These are phyloP conservation scores for Hyphopichia fennica DNA, from an alignment of 1,139 yeast species.

Conservation along the genomic window DNA sequence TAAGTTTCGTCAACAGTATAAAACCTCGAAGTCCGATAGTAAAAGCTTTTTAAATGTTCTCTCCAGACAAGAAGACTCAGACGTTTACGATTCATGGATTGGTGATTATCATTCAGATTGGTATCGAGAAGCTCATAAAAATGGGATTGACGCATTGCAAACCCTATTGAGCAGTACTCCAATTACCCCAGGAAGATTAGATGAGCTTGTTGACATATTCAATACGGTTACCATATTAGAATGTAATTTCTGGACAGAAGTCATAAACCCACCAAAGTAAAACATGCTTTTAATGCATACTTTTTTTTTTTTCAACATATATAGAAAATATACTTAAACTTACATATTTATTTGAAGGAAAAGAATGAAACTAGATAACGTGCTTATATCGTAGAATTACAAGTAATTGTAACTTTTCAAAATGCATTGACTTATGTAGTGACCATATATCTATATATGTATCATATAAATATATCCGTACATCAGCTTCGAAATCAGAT, in stretches of 20 bases:
- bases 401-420: too few relatives aligned
- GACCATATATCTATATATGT: neutral
- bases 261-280: constrained; percentile 12
- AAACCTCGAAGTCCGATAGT: constrained; percentile 8
- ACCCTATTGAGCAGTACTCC: constrained; percentile 27
- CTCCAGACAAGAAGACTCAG: constrained; percentile 13
- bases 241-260: constrained; percentile 63
- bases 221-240: constrained; percentile 60
- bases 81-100: constrained; percentile 59
- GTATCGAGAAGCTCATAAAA: constrained; percentile 51
- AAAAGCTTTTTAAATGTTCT: neutral
- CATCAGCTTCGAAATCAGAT: too few relatives aligned
- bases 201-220: constrained; percentile 57
- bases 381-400: too few relatives aligned
- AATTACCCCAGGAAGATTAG: constrained; percentile 39
- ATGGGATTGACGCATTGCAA: constrained; percentile 52
- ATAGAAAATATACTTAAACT: too few relatives aligned
- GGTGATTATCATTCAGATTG: constrained; percentile 59
- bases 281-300: too few relatives aligned
- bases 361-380: too few relatives aligned
- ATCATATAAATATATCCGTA: neutral
- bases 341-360: too few relatives aligned
- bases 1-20: constrained; percentile 6
- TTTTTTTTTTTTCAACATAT: too few relatives aligned
- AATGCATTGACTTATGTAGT: too few relatives aligned